Percentiles rank a stretch among this genome's conserved stretches.
Conservation (phyloP, 1,139 yeast species). For the Candida tetrigidarum region DNA sequence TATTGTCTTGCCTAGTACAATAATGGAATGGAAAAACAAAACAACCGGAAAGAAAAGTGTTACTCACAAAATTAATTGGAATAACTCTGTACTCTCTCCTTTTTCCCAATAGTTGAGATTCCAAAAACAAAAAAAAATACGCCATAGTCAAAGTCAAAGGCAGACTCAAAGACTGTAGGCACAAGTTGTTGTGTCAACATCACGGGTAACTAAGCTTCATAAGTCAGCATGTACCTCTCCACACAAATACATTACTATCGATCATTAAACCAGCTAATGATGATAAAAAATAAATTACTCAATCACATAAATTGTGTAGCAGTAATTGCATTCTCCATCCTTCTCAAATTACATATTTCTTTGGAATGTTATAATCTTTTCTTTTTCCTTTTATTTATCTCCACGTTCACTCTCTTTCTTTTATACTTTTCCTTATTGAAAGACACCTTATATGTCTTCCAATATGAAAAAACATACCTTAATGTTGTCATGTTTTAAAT, state of each 20-base stretch:
- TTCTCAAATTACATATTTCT: neutral
- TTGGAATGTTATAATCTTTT: neutral
- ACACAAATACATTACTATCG: neutral
- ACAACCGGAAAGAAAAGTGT: constrained; percentile 5
- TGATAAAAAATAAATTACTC: neutral
- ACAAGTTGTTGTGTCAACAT: neutral
- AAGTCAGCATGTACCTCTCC: neutral
- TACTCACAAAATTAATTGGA: constrained; percentile 18
- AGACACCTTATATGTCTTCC: neutral
- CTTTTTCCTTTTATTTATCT: neutral
- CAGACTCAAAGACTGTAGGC: neutral
- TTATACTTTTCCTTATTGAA: neutral
- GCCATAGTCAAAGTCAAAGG: too few relatives aligned
- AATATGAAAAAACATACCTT: constrained; percentile 64
- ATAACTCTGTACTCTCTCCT: too few relatives aligned
- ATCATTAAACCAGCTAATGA: constrained; percentile 8
- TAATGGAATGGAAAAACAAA: neutral
- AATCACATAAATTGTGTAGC: too few relatives aligned
- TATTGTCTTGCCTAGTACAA: constrained; percentile 8
- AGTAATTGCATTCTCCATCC: neutral
- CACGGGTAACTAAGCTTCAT: constrained; percentile 1
- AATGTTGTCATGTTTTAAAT: constrained; percentile 75
- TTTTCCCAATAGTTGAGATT: constrained; percentile 3
- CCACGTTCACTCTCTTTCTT: neutral
- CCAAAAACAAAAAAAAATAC: neutral